Evolutionary conservation across 2,329 filamentous ascomycete species (phyloP), one percentile per base, ranked within the genome.

Genomic region (Leptographium wingfieldii): DNA sequence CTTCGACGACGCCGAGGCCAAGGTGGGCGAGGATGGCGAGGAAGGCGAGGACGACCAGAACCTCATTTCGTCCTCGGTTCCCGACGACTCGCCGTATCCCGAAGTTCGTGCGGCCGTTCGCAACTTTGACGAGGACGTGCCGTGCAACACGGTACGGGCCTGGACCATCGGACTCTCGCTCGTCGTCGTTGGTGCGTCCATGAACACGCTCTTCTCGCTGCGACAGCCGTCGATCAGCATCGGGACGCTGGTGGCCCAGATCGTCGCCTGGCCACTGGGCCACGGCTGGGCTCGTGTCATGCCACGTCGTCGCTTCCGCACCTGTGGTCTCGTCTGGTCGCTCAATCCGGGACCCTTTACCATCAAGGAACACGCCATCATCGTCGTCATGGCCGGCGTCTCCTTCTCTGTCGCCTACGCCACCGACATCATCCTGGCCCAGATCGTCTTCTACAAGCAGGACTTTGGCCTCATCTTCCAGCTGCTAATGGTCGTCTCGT

Each of bases 391-490:
- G 82, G 85, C 87, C 19, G 83, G 86, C 67, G 84, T 88, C 6
- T 84, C 85, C 5, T 87, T 88, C 64, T 84, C 74, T 56, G 83
- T 79, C 6, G 84, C 86, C 3, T 90, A 90, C 66, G 85, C 86
- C 0, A 90, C 86, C 1, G 87, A 90, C 65, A 85, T 89, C 35
- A 80, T 91, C 53, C 75, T 89, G 2, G 86, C 86, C 0, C 86
- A 89, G 71, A 73, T 82, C 22, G 78, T 85, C 19, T 90, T 89
- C 66, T 90, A 90, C 68, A 83, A 85, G 68, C 80, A 88, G 66
- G 74, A 84, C 61, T 87, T 87, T 66, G 85, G 85, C 25, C 76
- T 87, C 63, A 64, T 75, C 1, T 90, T 86, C 67, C 83, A 88
- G 69, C 71, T 89, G 35, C 73, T 89, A 19, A 74, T 88, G 61